Percentiles rank a stretch among this genome's conserved stretches.
These are phyloP conservation scores for Arctium lappa DNA, from an alignment of 129 eudicot genomes.

Conservation along the genomic window DNA sequence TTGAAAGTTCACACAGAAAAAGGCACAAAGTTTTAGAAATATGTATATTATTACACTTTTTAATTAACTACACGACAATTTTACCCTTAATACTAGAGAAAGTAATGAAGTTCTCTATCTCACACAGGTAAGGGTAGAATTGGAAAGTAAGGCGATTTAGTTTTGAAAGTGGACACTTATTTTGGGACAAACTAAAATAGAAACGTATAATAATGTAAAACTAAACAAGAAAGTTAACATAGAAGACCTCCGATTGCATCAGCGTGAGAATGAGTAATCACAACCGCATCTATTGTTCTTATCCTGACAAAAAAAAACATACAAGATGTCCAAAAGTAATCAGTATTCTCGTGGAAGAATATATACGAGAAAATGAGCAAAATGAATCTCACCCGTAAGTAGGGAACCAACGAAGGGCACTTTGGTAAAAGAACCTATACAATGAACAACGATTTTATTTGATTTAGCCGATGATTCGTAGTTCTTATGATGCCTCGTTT, in stretches of 20 bases:
- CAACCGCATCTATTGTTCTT: conserved; percentile 90
- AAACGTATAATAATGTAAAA: conserved; percentile 15
- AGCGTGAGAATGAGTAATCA: conserved; percentile 99
- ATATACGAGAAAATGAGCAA: background rate
- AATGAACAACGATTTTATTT: background rate
- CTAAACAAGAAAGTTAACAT: conserved; percentile 26
- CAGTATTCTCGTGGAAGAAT: background rate
- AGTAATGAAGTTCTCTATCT: background rate
- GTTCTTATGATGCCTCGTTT: background rate
- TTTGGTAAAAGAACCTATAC: conserved; percentile 95
- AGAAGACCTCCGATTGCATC: conserved; percentile 98
- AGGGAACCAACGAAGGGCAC: conserved; percentile 95
- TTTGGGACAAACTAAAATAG: background rate
- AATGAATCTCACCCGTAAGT: conserved; percentile 63
- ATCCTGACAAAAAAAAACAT: conserved; percentile 56
- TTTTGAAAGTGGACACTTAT: background rate
- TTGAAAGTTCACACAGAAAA: background rate
- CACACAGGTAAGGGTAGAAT: background rate
- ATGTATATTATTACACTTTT: background rate
- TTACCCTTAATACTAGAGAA: background rate
- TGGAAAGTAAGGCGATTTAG: background rate
- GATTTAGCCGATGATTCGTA: background rate
- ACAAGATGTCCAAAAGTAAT: background rate
- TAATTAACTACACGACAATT: background rate
- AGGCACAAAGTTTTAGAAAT: background rate